A percentile compares a stretch with the other conserved stretches of the same genome.
These are phyloP conservation scores for Rhododendron griersonianum DNA, from an alignment of 148 eudicot genomes.

Conservation along the genomic window DNA sequence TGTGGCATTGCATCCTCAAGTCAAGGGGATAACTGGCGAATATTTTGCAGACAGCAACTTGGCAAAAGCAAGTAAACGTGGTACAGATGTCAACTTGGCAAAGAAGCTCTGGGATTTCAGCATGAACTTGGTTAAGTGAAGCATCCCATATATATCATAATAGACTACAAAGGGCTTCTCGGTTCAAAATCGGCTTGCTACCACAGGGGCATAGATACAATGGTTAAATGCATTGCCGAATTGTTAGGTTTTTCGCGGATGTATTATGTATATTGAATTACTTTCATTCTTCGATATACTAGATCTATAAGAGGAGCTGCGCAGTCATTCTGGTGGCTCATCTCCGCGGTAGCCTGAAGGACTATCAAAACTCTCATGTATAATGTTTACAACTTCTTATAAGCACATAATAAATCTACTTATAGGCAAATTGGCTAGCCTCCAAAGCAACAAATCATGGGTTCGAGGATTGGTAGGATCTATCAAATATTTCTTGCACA, in stretches of 20 bases:
- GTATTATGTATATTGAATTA: not conserved
- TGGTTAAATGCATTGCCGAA: not conserved
- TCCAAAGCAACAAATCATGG: no score
- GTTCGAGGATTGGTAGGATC: no score
- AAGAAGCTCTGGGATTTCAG: constrained; percentile 27
- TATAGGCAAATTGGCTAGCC: not conserved
- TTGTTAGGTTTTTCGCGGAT: not conserved
- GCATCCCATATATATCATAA: not conserved
- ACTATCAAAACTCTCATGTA: not conserved
- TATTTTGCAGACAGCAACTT: constrained; percentile 21
- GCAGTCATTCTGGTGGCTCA: not conserved
- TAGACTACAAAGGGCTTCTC: no score
- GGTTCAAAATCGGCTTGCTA: not conserved
- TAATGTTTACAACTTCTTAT: not conserved
- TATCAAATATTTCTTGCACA: not conserved
- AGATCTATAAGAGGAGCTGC: not conserved
- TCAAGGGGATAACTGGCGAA: constrained; percentile 24
- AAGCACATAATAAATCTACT: not conserved
- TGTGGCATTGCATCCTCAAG: constrained; percentile 30
- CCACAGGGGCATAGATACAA: not conserved
- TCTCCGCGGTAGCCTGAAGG: not conserved
- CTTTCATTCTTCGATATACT: not conserved
- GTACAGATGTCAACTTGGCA: constrained; percentile 18
- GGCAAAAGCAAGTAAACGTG: constrained; percentile 10
- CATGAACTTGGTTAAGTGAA: constrained; percentile 8